Conservation (phyloP, 139 green algal genomes). For the Pseudopediastrum boryanum region DNA sequence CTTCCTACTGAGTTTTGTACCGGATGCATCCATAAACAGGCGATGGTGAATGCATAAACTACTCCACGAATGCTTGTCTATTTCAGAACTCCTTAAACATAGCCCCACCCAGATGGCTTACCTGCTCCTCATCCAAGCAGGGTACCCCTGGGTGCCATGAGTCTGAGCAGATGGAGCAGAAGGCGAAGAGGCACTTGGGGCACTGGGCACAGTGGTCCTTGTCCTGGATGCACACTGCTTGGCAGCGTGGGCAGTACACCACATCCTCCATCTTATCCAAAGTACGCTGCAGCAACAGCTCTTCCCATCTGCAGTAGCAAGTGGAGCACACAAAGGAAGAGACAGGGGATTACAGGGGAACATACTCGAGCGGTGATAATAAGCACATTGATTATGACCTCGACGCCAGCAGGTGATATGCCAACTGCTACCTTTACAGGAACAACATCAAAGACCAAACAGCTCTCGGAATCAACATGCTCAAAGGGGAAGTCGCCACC, state of each 20-base stretch:
- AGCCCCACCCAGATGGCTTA: not conserved
- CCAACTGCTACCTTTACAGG: not conserved
- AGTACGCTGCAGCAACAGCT: slow-evolving; percentile 73
- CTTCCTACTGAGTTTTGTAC: not conserved
- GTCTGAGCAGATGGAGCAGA: slow-evolving; percentile 79
- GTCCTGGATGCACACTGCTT: slow-evolving; percentile 72
- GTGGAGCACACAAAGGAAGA: too few relatives aligned
- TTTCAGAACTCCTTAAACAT: not conserved
- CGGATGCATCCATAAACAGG: not conserved
- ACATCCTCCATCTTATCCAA: slow-evolving; percentile 80
- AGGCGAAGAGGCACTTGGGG: slow-evolving; percentile 76
- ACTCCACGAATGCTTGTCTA: not conserved
- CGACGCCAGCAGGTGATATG: not conserved
- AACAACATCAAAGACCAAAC: not conserved
- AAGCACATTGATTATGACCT: not conserved
- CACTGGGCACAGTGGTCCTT: slow-evolving; percentile 77
- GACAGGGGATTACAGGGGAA: too few relatives aligned
- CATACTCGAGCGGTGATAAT: not conserved
- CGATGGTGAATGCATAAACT: not conserved
- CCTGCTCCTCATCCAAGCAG: slow-evolving; percentile 52
- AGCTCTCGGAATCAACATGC: not conserved
- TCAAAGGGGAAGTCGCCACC: not conserved
- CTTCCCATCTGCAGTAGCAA: too few relatives aligned
- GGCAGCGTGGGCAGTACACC: slow-evolving; percentile 87
- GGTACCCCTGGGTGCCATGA: slow-evolving; percentile 66